Evolutionary conservation across 352 stramenopile species (phyloP).

Genomic region (Phytophthora ohioensis): DNA sequence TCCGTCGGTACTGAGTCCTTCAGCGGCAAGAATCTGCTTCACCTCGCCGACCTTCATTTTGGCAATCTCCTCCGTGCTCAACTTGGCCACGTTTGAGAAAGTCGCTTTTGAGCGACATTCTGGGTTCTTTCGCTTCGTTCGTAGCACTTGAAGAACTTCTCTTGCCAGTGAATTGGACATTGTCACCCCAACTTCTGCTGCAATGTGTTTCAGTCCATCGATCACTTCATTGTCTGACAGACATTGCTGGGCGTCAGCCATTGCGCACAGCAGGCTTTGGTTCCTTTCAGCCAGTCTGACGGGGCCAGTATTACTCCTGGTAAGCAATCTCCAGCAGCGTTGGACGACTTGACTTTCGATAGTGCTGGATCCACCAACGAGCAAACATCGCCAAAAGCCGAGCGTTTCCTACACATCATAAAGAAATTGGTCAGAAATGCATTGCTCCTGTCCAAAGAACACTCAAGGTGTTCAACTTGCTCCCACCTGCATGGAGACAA

Average conservation of each 20-base stretch:
- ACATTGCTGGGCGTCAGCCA: slow-evolving; percentile 39
- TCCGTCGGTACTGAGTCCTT: slow-evolving; percentile 46
- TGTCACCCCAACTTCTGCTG: slow-evolving; percentile 35
- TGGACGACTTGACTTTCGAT: slow-evolving; percentile 17
- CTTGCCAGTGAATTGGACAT: slow-evolving; percentile 29
- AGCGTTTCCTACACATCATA: slow-evolving; percentile 45
- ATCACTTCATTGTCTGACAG: slow-evolving; percentile 55
- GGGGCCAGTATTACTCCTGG: neutral
- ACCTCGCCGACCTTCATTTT: slow-evolving; percentile 60
- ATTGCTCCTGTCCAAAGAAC: neutral
- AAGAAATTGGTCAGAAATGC: slow-evolving; percentile 15
- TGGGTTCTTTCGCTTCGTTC: slow-evolving; percentile 8
- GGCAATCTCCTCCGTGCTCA: slow-evolving; percentile 45
- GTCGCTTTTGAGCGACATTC: slow-evolving; percentile 9
- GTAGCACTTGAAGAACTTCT: slow-evolving; percentile 35
- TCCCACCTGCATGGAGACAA: slow-evolving; percentile 67
- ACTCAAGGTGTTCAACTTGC: neutral
- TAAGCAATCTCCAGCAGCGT: slow-evolving; percentile 50
- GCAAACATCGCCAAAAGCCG: slow-evolving; percentile 68
- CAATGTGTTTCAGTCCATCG: slow-evolving; percentile 51
- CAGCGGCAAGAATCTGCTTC: slow-evolving; percentile 42
- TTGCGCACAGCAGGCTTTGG: slow-evolving; percentile 43
- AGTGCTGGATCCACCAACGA: slow-evolving; percentile 36
- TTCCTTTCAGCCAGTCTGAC: slow-evolving; percentile 34
- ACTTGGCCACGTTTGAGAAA: slow-evolving; percentile 21